phyloP scores from a whole-genome alignment of 2,329 filamentous ascomycete species.

The Teratosphaeria pseudoeucalypti region DNA sequence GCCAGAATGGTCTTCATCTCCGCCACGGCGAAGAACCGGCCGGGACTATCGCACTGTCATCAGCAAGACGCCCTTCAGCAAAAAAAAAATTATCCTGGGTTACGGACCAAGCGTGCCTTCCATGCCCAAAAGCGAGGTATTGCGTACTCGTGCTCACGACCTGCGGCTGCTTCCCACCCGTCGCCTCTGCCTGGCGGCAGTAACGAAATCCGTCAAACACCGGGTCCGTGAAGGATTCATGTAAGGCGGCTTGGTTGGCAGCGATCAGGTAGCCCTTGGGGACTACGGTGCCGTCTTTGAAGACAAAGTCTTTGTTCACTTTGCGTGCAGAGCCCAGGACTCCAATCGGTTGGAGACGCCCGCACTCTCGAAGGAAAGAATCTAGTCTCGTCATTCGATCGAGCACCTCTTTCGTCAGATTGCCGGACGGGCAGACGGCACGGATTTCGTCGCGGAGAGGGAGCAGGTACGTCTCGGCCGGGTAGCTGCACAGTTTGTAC shows the following conservation, averaged over 20 bases:
- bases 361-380: conserved; percentile 1
- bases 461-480: neutral
- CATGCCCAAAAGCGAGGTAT: conserved; percentile 2
- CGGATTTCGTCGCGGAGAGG: neutral
- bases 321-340: neutral
- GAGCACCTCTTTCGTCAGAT: conserved; percentile 1
- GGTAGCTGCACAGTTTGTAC: neutral
- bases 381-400: neutral
- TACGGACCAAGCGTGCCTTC: neutral
- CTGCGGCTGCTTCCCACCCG: conserved; percentile 2
- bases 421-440: neutral
- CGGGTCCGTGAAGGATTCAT: neutral
- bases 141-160: neutral
- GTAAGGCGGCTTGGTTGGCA: neutral
- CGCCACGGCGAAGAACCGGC: conserved; percentile 1
- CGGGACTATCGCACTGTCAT: neutral
- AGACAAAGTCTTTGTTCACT: neutral
- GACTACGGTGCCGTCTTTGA: conserved; percentile 1
- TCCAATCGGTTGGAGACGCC: neutral
- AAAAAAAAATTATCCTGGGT: neutral
- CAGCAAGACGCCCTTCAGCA: neutral
- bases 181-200: neutral
- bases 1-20: conserved; percentile 2
- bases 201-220: conserved; percentile 1
- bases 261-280: neutral